Percentiles rank a stretch among this genome's conserved stretches.
These are phyloP conservation scores for Silene latifolia DNA, from an alignment of 148 eudicot species.

Conservation along the genomic window DNA sequence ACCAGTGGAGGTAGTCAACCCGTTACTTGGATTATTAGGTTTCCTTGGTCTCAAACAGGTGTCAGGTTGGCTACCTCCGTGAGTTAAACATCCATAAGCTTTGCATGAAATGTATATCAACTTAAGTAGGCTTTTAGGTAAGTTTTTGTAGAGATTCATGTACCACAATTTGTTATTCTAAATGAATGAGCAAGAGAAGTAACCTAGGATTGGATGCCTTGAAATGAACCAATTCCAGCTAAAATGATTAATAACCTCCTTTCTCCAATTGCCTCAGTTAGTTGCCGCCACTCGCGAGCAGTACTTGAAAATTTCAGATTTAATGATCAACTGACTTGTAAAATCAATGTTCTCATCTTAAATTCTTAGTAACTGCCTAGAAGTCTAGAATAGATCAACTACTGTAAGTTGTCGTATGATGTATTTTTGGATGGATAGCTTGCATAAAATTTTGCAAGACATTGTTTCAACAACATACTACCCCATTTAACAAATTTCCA, in stretches of 20 bases:
- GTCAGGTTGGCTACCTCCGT: conserved; percentile 17
- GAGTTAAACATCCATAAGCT: background rate
- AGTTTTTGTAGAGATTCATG: conserved; percentile 19
- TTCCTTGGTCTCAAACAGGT: background rate
- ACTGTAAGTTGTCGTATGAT: no score
- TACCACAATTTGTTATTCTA: conserved; percentile 9
- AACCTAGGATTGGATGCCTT: background rate
- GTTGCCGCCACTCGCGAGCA: background rate
- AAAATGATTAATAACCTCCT: conserved; percentile 7
- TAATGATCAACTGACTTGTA: background rate
- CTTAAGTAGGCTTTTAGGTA: conserved; percentile 16
- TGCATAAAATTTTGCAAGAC: no score
- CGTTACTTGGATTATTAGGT: background rate
- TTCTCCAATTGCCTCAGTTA: background rate
- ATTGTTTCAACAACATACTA: no score
- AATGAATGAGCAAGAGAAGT: conserved; percentile 2
- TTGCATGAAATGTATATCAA: conserved; percentile 19
- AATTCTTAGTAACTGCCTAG: no score
- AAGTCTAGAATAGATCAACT: no score
- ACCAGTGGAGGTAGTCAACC: background rate
- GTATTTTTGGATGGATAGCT: no score
- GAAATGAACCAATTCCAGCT: conserved; percentile 9
- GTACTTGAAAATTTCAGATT: background rate
- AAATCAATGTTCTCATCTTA: background rate
- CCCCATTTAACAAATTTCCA: no score